phyloP scores from a whole-genome alignment of 805 yeast genomes.

The Teunomyces aglyptinius region DNA sequence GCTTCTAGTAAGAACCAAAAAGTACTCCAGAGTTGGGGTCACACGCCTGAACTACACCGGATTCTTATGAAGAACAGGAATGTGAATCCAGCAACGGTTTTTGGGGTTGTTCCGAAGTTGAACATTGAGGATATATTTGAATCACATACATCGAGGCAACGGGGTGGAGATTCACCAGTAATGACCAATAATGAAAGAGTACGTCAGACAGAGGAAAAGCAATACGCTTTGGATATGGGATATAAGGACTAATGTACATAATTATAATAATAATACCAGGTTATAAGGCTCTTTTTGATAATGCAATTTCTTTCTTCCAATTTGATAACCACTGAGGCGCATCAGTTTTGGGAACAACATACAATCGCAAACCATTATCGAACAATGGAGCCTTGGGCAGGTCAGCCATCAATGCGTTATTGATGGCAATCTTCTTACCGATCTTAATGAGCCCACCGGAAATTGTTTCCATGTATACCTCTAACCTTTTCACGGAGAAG shows the following conservation, averaged over 20 bases:
- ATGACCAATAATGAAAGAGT: conserved; percentile 35
- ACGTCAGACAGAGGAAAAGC: conserved; percentile 45
- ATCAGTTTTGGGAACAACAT: conserved; percentile 73
- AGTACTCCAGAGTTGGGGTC: conserved; percentile 38
- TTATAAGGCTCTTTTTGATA: conserved; percentile 38
- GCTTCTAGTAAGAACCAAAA: conserved; percentile 17
- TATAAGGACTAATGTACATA: conserved; percentile 14
- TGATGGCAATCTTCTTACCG: conserved; percentile 71
- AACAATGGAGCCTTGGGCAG: conserved; percentile 72
- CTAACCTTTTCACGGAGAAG: conserved; percentile 58
- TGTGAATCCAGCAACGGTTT: conserved; percentile 64
- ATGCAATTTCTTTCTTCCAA: conserved; percentile 64
- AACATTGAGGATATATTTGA: conserved; percentile 69
- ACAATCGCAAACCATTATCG: conserved; percentile 68
- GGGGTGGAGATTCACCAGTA: conserved; percentile 53
- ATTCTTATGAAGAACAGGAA: conserved; percentile 26
- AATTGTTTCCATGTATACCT: conserved; percentile 77
- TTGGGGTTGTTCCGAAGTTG: conserved; percentile 72
- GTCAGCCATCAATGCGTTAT: conserved; percentile 59
- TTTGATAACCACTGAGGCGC: conserved; percentile 60
- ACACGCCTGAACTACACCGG: conserved; percentile 33
- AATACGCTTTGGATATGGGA: conserved; percentile 49
- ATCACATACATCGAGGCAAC: conserved; percentile 46
- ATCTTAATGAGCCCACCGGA: conserved; percentile 83
- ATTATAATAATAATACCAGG: too few species aligned